These are phyloP conservation scores for Bolboschoenoplectus hybrid DNA, from an alignment of 202 grass and related monocot genomes.

Conservation along the genomic window DNA sequence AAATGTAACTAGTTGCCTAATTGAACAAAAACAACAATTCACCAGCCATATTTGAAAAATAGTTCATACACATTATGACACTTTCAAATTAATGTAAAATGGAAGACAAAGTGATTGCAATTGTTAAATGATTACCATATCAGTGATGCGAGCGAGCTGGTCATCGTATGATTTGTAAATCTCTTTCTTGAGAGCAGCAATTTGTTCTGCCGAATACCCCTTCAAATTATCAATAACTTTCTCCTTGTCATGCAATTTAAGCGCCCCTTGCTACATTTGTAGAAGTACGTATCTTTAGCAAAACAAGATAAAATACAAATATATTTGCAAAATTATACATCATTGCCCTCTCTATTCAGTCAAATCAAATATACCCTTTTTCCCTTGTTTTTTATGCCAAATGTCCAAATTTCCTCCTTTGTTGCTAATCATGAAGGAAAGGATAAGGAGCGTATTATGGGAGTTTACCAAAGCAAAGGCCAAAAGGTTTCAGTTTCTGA, in stretches of 20 bases:
- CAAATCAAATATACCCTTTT: neutral
- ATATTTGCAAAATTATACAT: neutral
- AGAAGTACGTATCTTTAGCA: slow-evolving; percentile 14
- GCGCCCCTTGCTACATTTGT: slow-evolving; percentile 46
- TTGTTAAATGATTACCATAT: slow-evolving; percentile 60
- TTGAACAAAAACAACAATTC: neutral
- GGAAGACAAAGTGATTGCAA: neutral
- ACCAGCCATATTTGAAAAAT: neutral
- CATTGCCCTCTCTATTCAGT: neutral
- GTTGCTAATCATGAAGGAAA: neutral
- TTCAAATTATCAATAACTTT: slow-evolving; percentile 51
- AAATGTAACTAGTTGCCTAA: neutral
- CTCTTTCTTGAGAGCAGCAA: slow-evolving; percentile 69
- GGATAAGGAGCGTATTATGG: neutral
- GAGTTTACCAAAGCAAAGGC: neutral
- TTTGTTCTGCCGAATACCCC: slow-evolving; percentile 77
- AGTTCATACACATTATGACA: neutral
- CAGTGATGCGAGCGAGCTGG: slow-evolving; percentile 76
- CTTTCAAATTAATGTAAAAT: neutral
- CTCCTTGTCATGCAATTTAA: slow-evolving; percentile 61
- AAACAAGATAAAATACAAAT: neutral
- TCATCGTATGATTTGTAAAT: slow-evolving; percentile 76
- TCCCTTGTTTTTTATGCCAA: neutral
- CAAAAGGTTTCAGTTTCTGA: neutral
- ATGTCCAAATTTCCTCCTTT: neutral